These are phyloP conservation scores for Avena atlantica DNA, from an alignment of 176 grass and related monocot genomes.

Conservation along the genomic window DNA sequence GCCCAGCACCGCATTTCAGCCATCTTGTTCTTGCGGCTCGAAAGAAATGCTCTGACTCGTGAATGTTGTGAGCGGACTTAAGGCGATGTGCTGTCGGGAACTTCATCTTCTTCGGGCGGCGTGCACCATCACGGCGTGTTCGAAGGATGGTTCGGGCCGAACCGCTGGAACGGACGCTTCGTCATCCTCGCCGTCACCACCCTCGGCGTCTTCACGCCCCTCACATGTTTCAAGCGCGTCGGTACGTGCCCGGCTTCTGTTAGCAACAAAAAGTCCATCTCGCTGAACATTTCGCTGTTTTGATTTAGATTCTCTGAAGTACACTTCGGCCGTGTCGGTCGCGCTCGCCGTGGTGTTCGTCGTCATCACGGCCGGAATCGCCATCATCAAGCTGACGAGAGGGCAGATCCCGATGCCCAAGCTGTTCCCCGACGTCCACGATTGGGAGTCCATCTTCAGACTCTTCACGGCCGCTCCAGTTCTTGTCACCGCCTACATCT, in stretches of 20 bases:
- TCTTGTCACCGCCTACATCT: constrained; percentile 92
- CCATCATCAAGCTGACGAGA: constrained; percentile 71
- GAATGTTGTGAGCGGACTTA: background rate
- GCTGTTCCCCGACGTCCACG: constrained; percentile 65
- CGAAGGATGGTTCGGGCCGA: constrained; percentile 89
- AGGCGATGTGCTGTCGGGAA: constrained; percentile 96
- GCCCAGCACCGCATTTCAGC: background rate
- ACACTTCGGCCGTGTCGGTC: constrained; percentile 86
- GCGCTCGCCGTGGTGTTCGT: constrained; percentile 86
- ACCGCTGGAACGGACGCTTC: constrained; percentile 89
- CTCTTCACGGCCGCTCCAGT: constrained; percentile 88
- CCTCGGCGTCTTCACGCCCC: constrained; percentile 63
- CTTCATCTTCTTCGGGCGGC: constrained; percentile 65
- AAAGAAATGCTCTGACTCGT: background rate
- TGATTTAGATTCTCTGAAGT: constrained; percentile 81
- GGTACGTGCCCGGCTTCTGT: constrained; percentile 40
- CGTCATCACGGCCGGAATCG: constrained; percentile 85
- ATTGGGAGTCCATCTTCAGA: constrained; percentile 75
- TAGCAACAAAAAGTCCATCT: background rate
- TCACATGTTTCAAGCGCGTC: constrained; percentile 79
- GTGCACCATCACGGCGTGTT: constrained; percentile 81
- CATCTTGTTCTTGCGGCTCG: background rate
- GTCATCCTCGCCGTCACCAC: constrained; percentile 64
- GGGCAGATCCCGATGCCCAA: constrained; percentile 75
- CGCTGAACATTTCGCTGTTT: background rate